Conservation (phyloP, 1,284 basidiomycete species). For the Ceratobasidium papillatum region DNA sequence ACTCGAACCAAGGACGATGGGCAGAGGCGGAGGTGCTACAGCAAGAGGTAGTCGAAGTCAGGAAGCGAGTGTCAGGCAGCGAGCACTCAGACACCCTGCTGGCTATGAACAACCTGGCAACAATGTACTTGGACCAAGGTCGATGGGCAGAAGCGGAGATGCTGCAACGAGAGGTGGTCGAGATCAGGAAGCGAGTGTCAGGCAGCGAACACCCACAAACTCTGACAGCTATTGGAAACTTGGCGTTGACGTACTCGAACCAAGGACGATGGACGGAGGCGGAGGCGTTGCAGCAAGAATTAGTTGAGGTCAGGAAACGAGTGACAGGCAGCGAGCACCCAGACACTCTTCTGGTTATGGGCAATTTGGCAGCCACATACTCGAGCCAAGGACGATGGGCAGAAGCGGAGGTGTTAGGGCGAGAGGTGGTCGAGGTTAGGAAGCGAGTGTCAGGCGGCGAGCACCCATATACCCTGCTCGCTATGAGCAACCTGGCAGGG, state of each 20-base stretch:
- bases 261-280: slow-evolving; percentile 1
- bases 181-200: too few species aligned
- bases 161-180: too few species aligned
- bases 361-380: background rate
- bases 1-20: too few species aligned
- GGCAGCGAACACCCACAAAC: too few species aligned
- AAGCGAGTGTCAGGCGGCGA: background rate
- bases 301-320: background rate
- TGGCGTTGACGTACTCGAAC: background rate
- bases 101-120: too few species aligned
- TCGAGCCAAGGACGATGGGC: background rate
- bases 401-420: background rate
- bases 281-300: background rate
- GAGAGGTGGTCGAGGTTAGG: background rate
- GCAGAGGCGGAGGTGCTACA: too few species aligned
- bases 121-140: too few species aligned
- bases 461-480: background rate
- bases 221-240: background rate
- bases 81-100: too few species aligned
- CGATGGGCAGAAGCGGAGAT: too few species aligned
- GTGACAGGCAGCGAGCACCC: background rate
- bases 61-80: too few species aligned
- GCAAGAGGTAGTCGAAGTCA: too few species aligned
- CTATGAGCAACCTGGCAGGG: background rate
- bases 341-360: background rate